These are phyloP conservation scores for Stramenopiles sp. DNA, from an alignment of 352 stramenopile genomes.

Conservation along the genomic window DNA sequence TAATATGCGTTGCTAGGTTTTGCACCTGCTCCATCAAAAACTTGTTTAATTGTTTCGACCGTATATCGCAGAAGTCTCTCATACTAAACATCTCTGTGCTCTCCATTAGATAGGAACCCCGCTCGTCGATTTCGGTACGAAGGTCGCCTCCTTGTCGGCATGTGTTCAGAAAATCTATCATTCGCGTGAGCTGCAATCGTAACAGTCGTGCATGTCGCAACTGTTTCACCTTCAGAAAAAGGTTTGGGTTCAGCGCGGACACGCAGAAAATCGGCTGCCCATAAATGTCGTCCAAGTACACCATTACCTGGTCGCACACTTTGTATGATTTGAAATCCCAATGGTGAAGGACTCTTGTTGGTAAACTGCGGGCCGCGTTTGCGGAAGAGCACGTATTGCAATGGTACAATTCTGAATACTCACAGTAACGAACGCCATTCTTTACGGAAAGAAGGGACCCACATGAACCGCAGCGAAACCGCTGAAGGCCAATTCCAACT, in stretches of 20 bases:
- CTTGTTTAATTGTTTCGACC: not conserved
- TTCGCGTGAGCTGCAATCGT: constrained; percentile 7
- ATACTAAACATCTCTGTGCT: not conserved
- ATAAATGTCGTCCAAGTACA: constrained; percentile 2
- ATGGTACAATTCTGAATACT: constrained; percentile 13
- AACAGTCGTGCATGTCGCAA: not conserved
- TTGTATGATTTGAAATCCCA: constrained; percentile 10
- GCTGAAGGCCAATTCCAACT: constrained; percentile 1
- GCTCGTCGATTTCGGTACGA: not conserved
- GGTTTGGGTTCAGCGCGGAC: not conserved
- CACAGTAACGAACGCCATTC: constrained; percentile 2
- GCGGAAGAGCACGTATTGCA: not conserved
- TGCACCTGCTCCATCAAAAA: not conserved
- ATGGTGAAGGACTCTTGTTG: not conserved
- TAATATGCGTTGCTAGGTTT: not conserved
- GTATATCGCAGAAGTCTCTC: not conserved
- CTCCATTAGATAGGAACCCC: not conserved
- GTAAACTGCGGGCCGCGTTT: not conserved
- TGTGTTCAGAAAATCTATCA: constrained; percentile 4
- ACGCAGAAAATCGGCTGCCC: not conserved
- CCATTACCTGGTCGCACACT: not conserved
- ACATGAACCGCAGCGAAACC: constrained; percentile 9
- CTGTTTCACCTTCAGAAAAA: not conserved
- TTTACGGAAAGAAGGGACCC: not conserved
- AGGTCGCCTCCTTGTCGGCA: not conserved